These are phyloP conservation scores for Scheffersomyces segobiensis DNA, from an alignment of 1,139 yeast genomes.

Conservation along the genomic window DNA sequence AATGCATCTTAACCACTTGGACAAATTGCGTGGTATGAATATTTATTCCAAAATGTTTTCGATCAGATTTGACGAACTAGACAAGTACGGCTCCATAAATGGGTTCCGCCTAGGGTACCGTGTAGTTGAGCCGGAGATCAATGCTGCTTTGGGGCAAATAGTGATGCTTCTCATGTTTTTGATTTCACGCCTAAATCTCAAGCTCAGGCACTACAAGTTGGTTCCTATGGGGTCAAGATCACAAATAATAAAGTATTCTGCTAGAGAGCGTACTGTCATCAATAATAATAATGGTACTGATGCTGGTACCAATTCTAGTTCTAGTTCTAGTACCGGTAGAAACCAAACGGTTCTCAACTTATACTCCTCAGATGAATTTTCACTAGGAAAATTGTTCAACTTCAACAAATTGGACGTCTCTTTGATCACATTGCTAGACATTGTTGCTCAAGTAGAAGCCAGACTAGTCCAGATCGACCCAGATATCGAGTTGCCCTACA, in stretches of 20 bases:
- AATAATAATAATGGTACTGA: not conserved
- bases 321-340: not conserved
- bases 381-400: constrained; percentile 67
- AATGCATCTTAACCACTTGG: constrained; percentile 62
- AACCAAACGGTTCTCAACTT: constrained; percentile 43
- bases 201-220: constrained; percentile 59
- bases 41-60: constrained; percentile 80
- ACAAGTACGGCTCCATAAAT: constrained; percentile 84
- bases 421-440: constrained; percentile 71
- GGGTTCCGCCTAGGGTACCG: constrained; percentile 75
- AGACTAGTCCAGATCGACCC: constrained; percentile 50
- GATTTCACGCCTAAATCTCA: constrained; percentile 54
- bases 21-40: constrained; percentile 69
- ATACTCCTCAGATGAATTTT: constrained; percentile 64
- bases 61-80: constrained; percentile 67
- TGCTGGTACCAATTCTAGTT: not conserved
- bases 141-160: constrained; percentile 90
- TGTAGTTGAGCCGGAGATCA: constrained; percentile 88
- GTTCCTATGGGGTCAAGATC: constrained; percentile 88
- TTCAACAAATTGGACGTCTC: constrained; percentile 74
- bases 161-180: constrained; percentile 69
- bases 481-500: constrained; percentile 72
- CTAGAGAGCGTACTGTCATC: not conserved
- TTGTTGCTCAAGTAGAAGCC: constrained; percentile 57
- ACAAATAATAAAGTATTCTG: constrained; percentile 57